Percentiles rank a stretch among this genome's conserved stretches.
These are phyloP conservation scores for Emmonsia crescens DNA, from an alignment of 2,329 filamentous ascomycete genomes.

Conservation along the genomic window DNA sequence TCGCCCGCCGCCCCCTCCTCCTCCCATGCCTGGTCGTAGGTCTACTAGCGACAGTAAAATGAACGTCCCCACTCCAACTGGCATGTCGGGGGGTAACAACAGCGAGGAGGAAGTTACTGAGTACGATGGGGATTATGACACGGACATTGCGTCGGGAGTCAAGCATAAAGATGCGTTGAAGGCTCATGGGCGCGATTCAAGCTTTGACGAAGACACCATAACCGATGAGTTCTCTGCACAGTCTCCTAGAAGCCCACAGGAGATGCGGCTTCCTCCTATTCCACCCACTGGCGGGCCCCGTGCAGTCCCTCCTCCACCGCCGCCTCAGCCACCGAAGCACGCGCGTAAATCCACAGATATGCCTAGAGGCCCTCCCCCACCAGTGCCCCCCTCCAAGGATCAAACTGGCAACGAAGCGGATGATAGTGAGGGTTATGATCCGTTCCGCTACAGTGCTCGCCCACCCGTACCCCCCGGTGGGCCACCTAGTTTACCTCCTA, in stretches of 20 bases:
- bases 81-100: slow-evolving; percentile 44
- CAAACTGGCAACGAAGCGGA: slow-evolving; percentile 40
- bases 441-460: slow-evolving; percentile 39
- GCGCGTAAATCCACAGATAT: slow-evolving; percentile 57
- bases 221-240: slow-evolving; percentile 45
- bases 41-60: slow-evolving; percentile 47
- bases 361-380: slow-evolving; percentile 59
- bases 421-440: slow-evolving; percentile 44
- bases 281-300: slow-evolving; percentile 45
- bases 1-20: slow-evolving; percentile 54
- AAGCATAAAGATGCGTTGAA: slow-evolving; percentile 90
- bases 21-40: slow-evolving; percentile 45
- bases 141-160: slow-evolving; percentile 88
- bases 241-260: slow-evolving; percentile 33
- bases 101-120: slow-evolving; percentile 76
- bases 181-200: slow-evolving; percentile 65
- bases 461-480: slow-evolving; percentile 14
- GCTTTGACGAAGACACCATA: slow-evolving; percentile 55
- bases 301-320: slow-evolving; percentile 54
- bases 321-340: slow-evolving; percentile 47
- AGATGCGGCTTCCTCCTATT: slow-evolving; percentile 40
- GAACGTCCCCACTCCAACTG: slow-evolving; percentile 32
- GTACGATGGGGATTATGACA: slow-evolving; percentile 96
- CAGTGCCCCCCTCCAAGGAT: slow-evolving; percentile 41
- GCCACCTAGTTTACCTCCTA: background rate